phyloP scores from a whole-genome alignment of 371 early-diverging fungal species.

The Mucor racemosus region DNA sequence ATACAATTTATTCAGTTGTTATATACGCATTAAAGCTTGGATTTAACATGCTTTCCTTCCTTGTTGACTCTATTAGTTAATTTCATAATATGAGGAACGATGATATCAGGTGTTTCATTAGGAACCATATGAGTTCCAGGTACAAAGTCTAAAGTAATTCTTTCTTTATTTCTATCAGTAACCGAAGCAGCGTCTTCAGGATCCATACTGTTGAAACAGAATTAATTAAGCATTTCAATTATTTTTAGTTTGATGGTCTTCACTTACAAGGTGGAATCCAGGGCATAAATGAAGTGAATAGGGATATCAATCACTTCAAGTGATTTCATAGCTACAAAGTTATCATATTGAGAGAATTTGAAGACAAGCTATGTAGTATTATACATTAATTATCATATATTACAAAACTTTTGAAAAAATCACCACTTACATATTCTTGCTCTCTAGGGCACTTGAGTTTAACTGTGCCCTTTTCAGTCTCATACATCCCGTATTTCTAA shows the following conservation, averaged over 20 bases:
- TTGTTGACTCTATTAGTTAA: constrained; percentile 13
- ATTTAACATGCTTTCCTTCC: background rate
- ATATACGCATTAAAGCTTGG: constrained; percentile 9
- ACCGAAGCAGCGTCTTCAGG: constrained; percentile 12
- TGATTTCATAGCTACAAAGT: constrained; percentile 14
- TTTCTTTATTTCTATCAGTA: background rate
- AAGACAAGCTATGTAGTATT: constrained; percentile 29
- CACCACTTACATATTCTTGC: constrained; percentile 46
- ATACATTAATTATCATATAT: background rate
- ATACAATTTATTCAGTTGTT: background rate
- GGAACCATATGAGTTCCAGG: constrained; percentile 46
- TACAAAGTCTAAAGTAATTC: constrained; percentile 26
- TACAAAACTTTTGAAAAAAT: background rate
- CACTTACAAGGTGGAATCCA: constrained; percentile 30
- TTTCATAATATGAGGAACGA: constrained; percentile 32
- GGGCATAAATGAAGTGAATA: constrained; percentile 25
- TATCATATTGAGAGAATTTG: constrained; percentile 14
- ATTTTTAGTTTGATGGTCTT: no score
- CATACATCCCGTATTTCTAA: constrained; percentile 48
- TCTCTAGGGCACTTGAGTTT: constrained; percentile 44
- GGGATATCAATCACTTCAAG: constrained; percentile 15
- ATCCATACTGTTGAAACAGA: constrained; percentile 9
- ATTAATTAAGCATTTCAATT: background rate
- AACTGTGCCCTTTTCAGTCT: constrained; percentile 46
- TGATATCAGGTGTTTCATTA: constrained; percentile 32